phyloP scores from a whole-genome alignment of 2,329 filamentous ascomycete species.

The Talaromyces sp. region DNA sequence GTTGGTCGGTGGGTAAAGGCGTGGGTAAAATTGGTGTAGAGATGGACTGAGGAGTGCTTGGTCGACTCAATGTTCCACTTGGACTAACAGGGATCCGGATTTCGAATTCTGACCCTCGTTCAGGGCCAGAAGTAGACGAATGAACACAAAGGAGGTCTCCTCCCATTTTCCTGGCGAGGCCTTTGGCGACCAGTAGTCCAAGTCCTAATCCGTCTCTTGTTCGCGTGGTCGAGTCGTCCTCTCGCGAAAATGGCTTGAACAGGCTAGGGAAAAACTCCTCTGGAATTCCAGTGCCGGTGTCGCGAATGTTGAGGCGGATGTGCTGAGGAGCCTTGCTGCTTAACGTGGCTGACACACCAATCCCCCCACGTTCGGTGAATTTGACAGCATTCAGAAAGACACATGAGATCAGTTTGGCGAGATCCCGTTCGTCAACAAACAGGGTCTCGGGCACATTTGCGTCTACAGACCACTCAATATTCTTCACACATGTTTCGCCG shows the following conservation, averaged over 20 bases:
- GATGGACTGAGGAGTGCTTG: conserved; percentile 44
- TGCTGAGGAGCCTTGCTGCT: conserved; percentile 46
- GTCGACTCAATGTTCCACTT: conserved; percentile 39
- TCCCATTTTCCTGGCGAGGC: conserved; percentile 63
- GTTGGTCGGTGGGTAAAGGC: neutral
- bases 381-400: conserved; percentile 65
- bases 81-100: conserved; percentile 60
- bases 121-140: conserved; percentile 58
- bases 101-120: conserved; percentile 64
- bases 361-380: conserved; percentile 62
- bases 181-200: conserved; percentile 68
- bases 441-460: conserved; percentile 42
- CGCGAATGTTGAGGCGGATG: conserved; percentile 58
- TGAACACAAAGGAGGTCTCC: conserved; percentile 62
- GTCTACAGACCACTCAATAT: conserved; percentile 47
- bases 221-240: conserved; percentile 64
- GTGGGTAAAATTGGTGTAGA: conserved; percentile 29
- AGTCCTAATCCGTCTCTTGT: conserved; percentile 65
- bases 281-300: conserved; percentile 66
- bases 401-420: conserved; percentile 61
- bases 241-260: conserved; percentile 66
- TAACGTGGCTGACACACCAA: conserved; percentile 53
- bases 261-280: conserved; percentile 61
- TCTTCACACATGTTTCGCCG: conserved; percentile 40
- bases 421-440: conserved; percentile 57